phyloP scores from a whole-genome alignment of 2,329 filamentous ascomycete genomes.

The Penicillium sp. region DNA sequence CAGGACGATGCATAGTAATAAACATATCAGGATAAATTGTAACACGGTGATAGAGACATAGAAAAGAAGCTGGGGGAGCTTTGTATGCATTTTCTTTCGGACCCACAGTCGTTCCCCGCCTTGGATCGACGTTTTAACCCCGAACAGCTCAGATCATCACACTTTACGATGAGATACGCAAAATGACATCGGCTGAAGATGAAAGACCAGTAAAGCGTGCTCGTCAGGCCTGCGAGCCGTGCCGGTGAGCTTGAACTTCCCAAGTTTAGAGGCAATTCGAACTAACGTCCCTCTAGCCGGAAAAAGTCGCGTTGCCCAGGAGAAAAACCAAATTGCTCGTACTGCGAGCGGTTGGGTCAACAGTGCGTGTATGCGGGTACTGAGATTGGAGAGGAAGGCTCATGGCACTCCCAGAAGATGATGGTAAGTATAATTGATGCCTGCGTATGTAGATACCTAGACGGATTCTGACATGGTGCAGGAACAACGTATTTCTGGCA shows the following conservation, averaged over 20 bases:
- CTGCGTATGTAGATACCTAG: too few relatives aligned
- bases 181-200: slow-evolving; percentile 12
- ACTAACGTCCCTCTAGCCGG: slow-evolving; percentile 17
- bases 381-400: slow-evolving; percentile 5
- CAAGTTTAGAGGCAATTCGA: neutral
- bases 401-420: slow-evolving; percentile 6
- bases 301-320: slow-evolving; percentile 37
- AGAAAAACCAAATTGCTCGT: slow-evolving; percentile 34
- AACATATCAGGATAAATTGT: neutral
- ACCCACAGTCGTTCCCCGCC: slow-evolving; percentile 1
- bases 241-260: slow-evolving; percentile 24
- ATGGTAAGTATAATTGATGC: slow-evolving; percentile 5
- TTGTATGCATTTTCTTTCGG: neutral
- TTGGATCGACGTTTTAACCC: neutral
- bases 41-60: neutral
- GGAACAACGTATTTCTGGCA: slow-evolving; percentile 19
- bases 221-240: slow-evolving; percentile 33
- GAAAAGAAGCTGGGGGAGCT: neutral
- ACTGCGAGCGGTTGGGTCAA: slow-evolving; percentile 32
- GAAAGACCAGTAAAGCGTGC: slow-evolving; percentile 19
- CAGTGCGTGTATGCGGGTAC: slow-evolving; percentile 28
- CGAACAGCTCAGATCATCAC: neutral
- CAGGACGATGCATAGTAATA: neutral
- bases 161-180: neutral
- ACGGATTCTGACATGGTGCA: neutral